Base-by-base conservation (phyloP, 805 yeast species). In the Candida odintsovae region DNA sequence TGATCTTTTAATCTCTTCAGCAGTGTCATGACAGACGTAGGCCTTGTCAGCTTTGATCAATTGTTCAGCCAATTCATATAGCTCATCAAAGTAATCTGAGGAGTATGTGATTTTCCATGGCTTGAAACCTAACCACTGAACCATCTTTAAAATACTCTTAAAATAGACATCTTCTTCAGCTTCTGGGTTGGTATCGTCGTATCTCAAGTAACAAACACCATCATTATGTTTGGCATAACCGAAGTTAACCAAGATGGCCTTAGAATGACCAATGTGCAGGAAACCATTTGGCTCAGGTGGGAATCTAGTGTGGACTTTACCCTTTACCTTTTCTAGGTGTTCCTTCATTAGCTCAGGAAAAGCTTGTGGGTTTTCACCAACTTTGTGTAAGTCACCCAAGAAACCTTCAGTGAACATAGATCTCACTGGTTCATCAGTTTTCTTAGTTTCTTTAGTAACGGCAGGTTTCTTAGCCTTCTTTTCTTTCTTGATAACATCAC, bases 241-340 rank as follows among this genome's bases (percentile, higher is more conserved):
- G 67, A 94, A 94, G 66, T 94, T 90, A 45, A 92, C 97, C 80
- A 94, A 86, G 63, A 94, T 92, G 44, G 99, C 99, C 70, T 94
- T 94, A 38, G 96, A 86, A 64, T 94, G 99, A 40, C 99, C 99
- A 66, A 94, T 92, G 66, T 94, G 99, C 62, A 94, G 76, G 64
- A 82, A 94, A 57, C 99, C 99, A 68, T 95, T 92, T 38, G 99
- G 99, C 70, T 94, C 99, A 6, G 99, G 99, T 41, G 99, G 99
- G 70, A 94, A 94, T 64, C 99, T 81, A 4, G 99, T 94, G 58
- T 78, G 82, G 25, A 92, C 98, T 61, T 77, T 75, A 41, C 97
- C 96, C 35, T 78, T 76, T 29, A 96, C 88, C 53, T 79, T 80
- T 47, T 76, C 78, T 57, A 89, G 72, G 65, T 94, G 99, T 54